These are phyloP conservation scores for Phytophthora chlamydospora DNA, from an alignment of 352 stramenopile genomes.

Conservation along the genomic window DNA sequence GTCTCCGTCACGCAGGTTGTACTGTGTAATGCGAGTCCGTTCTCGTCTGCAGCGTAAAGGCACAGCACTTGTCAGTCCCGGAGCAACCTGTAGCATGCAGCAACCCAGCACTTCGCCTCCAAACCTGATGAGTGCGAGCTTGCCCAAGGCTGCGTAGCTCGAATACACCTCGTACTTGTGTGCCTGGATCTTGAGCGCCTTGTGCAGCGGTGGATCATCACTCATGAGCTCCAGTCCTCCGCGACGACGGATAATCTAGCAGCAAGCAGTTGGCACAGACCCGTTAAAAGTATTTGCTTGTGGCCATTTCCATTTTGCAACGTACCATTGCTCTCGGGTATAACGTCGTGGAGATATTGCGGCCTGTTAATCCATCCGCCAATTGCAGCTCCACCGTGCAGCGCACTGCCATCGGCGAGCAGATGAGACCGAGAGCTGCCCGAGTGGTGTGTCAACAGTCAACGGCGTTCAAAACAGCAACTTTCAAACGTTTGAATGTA, in stretches of 20 bases:
- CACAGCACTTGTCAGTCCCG: neutral
- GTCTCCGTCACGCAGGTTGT: constrained; percentile 61
- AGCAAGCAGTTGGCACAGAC: neutral
- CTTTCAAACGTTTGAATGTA: constrained; percentile 27
- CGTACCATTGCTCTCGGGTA: constrained; percentile 46
- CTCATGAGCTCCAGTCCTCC: constrained; percentile 61
- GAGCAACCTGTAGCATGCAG: neutral
- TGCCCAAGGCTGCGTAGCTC: constrained; percentile 62
- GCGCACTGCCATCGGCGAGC: constrained; percentile 23
- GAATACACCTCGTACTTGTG: constrained; percentile 75
- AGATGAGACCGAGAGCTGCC: neutral
- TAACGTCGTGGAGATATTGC: constrained; percentile 48
- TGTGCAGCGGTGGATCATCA: constrained; percentile 55
- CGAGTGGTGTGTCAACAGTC: neutral
- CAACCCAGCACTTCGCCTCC: constrained; percentile 1
- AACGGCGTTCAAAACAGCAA: neutral
- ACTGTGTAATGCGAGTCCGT: constrained; percentile 56
- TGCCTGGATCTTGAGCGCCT: constrained; percentile 55
- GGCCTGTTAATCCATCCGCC: constrained; percentile 53
- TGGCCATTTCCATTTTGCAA: neutral
- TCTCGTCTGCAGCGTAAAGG: constrained; percentile 44
- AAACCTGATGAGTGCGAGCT: constrained; percentile 70
- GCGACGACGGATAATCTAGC: constrained; percentile 52
- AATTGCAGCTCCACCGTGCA: constrained; percentile 72
- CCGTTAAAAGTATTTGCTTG: neutral